Conservation (phyloP, 1,139 yeast species). For the Suhomyces terraborum region DNA sequence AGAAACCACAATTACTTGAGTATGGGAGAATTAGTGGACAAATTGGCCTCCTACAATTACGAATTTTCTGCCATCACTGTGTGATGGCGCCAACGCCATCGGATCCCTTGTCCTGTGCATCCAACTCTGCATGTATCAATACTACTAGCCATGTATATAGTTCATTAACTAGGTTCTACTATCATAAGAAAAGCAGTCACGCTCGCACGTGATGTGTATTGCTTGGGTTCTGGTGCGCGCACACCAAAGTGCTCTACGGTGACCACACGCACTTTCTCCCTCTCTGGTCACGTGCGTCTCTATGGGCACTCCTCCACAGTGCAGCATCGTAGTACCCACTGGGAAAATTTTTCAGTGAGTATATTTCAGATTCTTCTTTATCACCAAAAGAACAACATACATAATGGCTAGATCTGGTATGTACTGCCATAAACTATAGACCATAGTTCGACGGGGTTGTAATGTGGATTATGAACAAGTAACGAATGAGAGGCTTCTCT, state of each 20-base stretch:
- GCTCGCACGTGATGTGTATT: slow-evolving; percentile 15
- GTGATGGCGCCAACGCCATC: slow-evolving; percentile 5
- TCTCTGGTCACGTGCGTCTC: slow-evolving; percentile 5
- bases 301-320: not conserved
- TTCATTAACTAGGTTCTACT: slow-evolving; percentile 1
- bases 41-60: slow-evolving; percentile 36
- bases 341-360: slow-evolving; percentile 17
- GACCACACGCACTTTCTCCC: not conserved
- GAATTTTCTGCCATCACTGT: slow-evolving; percentile 36
- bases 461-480: too few species aligned
- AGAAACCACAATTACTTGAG: slow-evolving; percentile 41
- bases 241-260: slow-evolving; percentile 1
- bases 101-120: not conserved
- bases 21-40: slow-evolving; percentile 44
- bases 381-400: slow-evolving; percentile 17
- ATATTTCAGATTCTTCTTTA: slow-evolving; percentile 15
- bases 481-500: too few species aligned
- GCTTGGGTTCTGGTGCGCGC: slow-evolving; percentile 1
- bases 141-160: slow-evolving; percentile 12
- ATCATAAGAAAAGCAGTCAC: slow-evolving; percentile 19
- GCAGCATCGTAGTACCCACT: slow-evolving; percentile 14
- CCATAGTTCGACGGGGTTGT: not conserved
- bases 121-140: slow-evolving; percentile 1
- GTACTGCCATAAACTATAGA: slow-evolving; percentile 25
- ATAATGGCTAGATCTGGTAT: slow-evolving; percentile 66